phyloP scores from a whole-genome alignment of 2,329 filamentous ascomycete species.

The Fusarium sp. region DNA sequence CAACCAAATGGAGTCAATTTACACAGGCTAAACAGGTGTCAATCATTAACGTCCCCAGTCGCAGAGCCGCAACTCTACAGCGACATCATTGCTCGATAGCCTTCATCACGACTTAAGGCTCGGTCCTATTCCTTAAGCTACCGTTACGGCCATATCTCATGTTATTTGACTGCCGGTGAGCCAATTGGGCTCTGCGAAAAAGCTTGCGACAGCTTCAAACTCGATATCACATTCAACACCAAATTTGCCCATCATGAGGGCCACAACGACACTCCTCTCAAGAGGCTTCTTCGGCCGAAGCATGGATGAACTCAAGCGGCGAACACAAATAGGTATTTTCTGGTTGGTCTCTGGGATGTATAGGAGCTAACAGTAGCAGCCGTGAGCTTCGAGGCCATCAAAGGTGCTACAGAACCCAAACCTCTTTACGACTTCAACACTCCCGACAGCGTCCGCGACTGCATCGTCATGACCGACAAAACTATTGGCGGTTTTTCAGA shows the following conservation, averaged over 20 bases:
- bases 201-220: slow-evolving; percentile 16
- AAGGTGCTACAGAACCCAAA: slow-evolving; percentile 71
- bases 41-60: not conserved
- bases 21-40: slow-evolving; percentile 26
- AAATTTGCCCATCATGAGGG: slow-evolving; percentile 56
- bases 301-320: slow-evolving; percentile 68
- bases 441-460: slow-evolving; percentile 58
- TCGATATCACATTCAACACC: not conserved
- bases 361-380: slow-evolving; percentile 56
- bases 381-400: slow-evolving; percentile 75
- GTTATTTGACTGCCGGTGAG: slow-evolving; percentile 42
- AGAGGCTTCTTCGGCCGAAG: slow-evolving; percentile 69
- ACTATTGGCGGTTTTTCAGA: slow-evolving; percentile 89
- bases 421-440: slow-evolving; percentile 72
- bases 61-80: slow-evolving; percentile 7
- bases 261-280: slow-evolving; percentile 55
- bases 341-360: accelerated
- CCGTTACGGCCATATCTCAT: slow-evolving; percentile 21
- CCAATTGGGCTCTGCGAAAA: slow-evolving; percentile 43
- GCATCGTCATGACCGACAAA: slow-evolving; percentile 86
- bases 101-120: not conserved
- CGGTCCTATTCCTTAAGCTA: not conserved
- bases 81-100: not conserved
- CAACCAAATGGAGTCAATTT: not conserved
- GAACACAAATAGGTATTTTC: slow-evolving; percentile 63